phyloP scores from a whole-genome alignment of 306 rosid genomes.

The Urtica urens region DNA sequence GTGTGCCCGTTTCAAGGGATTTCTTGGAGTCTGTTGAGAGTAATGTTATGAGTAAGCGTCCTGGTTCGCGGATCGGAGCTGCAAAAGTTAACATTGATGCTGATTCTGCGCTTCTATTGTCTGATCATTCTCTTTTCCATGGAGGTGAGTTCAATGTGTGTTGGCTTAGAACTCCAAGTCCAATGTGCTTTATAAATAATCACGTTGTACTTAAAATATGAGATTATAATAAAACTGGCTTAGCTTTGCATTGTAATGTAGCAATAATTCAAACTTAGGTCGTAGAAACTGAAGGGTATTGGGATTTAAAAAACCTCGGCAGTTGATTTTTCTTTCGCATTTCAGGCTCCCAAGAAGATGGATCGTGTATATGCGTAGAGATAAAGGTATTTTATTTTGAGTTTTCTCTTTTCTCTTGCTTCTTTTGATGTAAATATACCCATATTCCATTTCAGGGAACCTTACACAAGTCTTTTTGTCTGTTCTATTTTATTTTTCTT shows the following conservation, averaged over 20 bases:
- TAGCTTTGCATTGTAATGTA: not conserved
- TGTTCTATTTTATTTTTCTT: constrained; percentile 11
- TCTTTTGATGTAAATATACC: constrained; percentile 5
- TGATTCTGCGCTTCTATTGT: constrained; percentile 57
- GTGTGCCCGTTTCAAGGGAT: constrained; percentile 38
- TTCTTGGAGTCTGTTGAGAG: constrained; percentile 54
- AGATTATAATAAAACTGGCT: not conserved
- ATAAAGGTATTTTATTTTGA: constrained; percentile 50
- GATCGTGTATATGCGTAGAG: constrained; percentile 69
- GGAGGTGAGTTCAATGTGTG: not conserved
- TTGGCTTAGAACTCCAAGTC: no score
- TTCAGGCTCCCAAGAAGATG: constrained; percentile 47
- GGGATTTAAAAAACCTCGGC: not conserved
- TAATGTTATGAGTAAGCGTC: constrained; percentile 50
- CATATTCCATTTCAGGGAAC: not conserved
- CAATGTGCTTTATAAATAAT: no score
- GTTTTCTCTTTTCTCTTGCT: not conserved
- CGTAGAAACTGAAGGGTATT: constrained; percentile 1
- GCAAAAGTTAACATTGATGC: constrained; percentile 45
- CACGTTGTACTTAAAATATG: not conserved
- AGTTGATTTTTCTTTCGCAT: constrained; percentile 14
- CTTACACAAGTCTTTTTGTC: constrained; percentile 4
- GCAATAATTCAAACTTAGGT: not conserved
- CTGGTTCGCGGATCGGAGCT: constrained; percentile 66
- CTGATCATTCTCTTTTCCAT: constrained; percentile 70